Evolutionary conservation across 345 rosid genomes (phyloP), one percentile per base, ranked within the genome.

Genomic region (Brassica incana): DNA sequence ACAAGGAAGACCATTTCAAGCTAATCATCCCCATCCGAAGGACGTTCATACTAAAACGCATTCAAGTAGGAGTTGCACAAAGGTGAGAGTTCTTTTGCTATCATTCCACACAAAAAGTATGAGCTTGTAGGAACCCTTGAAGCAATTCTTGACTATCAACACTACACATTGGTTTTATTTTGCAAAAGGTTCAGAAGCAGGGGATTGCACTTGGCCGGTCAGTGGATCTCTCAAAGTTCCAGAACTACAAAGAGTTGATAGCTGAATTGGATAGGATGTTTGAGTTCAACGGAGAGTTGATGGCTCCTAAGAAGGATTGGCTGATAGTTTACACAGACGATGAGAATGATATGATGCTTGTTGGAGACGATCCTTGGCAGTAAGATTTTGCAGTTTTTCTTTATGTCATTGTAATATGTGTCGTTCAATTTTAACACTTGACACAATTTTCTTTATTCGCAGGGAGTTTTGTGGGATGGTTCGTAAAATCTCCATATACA

Each of bases 321-420:
- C 80, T 88, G 72, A 78, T 92, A 32, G 90, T 92, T 10, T 94
- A 89, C 71, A 88, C 93, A 5, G 98, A 94, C 81, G 92, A 88
- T 43, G 98, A 94, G 83, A 88, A 85, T 69, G 98, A 94, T 73
- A 91, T 92, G 87, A 92, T 94, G 98, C 94, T 90, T 67, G 94
- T 90, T 48, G 98, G 97, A 33, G 98, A 94, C 68, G 98, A 94
- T 83, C 98, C 98, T 9, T 94, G 97, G 98, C 89, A 83, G 98
- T 92, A 90, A 85, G 95, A 66, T 73, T n/a, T 73, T 52, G 38
- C 72, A 33, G 15, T 14, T 36, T 5, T 48, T 29, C 32, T 29
- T 29, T 0, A 29, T 29, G 32, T 29, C 32, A 29, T 29, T 29
- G 32, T 29, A 29, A 29, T 29, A 29, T 29, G 32, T 29, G 32